These are phyloP conservation scores for Hymenotorrendiella dingleyae DNA, from an alignment of 2,329 filamentous ascomycete genomes.

Conservation along the genomic window DNA sequence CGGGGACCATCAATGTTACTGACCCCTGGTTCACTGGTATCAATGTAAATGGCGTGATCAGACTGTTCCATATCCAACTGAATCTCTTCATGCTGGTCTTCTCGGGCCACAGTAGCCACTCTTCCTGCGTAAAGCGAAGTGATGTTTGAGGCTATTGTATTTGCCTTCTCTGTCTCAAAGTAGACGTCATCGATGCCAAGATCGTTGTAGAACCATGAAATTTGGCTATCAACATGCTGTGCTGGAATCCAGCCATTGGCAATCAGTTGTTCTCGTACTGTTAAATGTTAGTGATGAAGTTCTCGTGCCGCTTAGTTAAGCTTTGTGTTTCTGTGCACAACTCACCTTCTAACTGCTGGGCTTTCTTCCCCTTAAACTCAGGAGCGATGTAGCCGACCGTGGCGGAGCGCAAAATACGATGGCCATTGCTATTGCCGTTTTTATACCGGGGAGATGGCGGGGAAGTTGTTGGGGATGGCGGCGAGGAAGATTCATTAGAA, in stretches of 20 bases:
- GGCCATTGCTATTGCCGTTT: conserved; percentile 49
- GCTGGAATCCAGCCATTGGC: conserved; percentile 71
- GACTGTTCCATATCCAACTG: conserved; percentile 89
- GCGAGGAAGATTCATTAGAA: too few species aligned
- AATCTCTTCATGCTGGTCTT: conserved; percentile 92
- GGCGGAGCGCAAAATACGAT: conserved; percentile 75
- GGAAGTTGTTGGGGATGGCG: too few species aligned
- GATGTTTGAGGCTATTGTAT: conserved; percentile 88
- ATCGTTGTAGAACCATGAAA: conserved; percentile 95
- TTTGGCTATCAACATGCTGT: conserved; percentile 76
- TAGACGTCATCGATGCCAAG: conserved; percentile 98
- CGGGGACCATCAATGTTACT: conserved; percentile 72
- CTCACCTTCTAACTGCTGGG: conserved; percentile 50
- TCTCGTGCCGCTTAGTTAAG: conserved; percentile 10
- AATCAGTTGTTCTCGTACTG: conserved; percentile 68
- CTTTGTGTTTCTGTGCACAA: neutral
- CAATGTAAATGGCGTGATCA: conserved; percentile 97
- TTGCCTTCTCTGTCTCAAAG: conserved; percentile 82
- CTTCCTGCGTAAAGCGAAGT: conserved; percentile 96
- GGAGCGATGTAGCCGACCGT: conserved; percentile 93
- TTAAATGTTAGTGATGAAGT: conserved; percentile 10
- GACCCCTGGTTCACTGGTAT: conserved; percentile 86
- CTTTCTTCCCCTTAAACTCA: conserved; percentile 84
- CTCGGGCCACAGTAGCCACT: conserved; percentile 84
- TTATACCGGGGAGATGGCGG: conserved; percentile 70